Evolutionary conservation across 1,139 yeast species (phyloP).

Genomic region (Kodamaea suecica): DNA sequence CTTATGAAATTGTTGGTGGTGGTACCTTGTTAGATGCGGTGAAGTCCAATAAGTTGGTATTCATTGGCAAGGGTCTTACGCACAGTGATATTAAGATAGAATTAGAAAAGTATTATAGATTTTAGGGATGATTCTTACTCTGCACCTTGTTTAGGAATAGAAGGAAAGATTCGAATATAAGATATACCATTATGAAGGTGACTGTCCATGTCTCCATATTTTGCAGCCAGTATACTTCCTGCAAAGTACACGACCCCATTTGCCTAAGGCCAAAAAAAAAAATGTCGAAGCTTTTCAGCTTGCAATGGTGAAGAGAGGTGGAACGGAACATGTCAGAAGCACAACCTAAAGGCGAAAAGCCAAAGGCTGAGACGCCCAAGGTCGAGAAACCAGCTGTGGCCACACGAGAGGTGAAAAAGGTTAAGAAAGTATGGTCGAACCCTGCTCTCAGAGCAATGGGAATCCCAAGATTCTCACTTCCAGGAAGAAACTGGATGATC

Average conservation of each 20-base stretch:
- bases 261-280: no score
- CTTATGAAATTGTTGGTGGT: slow-evolving; percentile 73
- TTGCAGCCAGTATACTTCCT: not conserved
- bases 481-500: slow-evolving; percentile 90
- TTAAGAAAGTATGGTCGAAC: slow-evolving; percentile 60
- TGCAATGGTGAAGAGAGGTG: not conserved
- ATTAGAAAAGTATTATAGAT: slow-evolving; percentile 17
- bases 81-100: slow-evolving; percentile 28
- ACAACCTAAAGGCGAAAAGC: not conserved
- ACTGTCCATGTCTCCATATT: no score
- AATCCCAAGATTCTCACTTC: slow-evolving; percentile 68
- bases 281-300: not conserved
- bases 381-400: not conserved
- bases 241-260: no score
- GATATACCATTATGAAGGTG: no score
- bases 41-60: slow-evolving; percentile 56
- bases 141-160: no score
- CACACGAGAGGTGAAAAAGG: slow-evolving; percentile 8
- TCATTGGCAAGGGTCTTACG: slow-evolving; percentile 71
- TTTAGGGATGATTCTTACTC: not conserved
- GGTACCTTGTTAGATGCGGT: slow-evolving; percentile 38
- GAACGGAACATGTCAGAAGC: not conserved
- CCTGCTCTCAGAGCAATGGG: slow-evolving; percentile 93
- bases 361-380: slow-evolving; percentile 2
- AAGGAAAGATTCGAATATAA: no score